These are phyloP conservation scores for Malassezia equina DNA, from an alignment of 1,284 basidiomycete genomes.

Conservation along the genomic window DNA sequence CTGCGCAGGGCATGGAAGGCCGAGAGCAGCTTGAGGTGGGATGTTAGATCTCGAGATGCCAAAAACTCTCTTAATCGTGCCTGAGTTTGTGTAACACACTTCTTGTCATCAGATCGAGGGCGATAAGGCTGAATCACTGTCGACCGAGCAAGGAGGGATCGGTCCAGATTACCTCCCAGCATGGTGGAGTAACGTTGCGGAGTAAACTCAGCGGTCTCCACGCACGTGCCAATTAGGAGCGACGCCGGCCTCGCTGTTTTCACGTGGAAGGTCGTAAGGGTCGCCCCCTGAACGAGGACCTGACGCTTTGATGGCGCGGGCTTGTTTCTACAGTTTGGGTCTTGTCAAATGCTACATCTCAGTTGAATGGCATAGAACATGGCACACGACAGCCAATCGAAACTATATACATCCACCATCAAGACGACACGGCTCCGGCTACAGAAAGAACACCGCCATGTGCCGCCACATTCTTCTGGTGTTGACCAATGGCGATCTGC, in stretches of 20 bases:
- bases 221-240: not conserved
- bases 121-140: not conserved
- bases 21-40: not conserved
- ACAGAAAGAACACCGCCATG: constrained; percentile 9
- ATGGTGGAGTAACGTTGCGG: not conserved
- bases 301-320: too few species aligned
- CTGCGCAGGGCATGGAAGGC: not conserved
- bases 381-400: too few species aligned
- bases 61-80: not conserved
- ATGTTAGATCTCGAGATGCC: not conserved
- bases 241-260: too few species aligned
- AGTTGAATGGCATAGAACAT: too few species aligned
- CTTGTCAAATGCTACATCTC: too few species aligned
- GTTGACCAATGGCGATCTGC: constrained; percentile 27
- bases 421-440: not conserved
- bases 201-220: not conserved
- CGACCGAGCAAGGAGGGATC: not conserved
- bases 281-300: too few species aligned
- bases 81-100: not conserved
- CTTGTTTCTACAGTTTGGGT: too few species aligned
- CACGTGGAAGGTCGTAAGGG: too few species aligned
- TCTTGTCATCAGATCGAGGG: not conserved
- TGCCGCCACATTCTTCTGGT: constrained; percentile 25
- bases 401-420: not conserved
- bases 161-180: not conserved